Percentiles rank a stretch among this genome's conserved stretches.
These are phyloP conservation scores for Apiosordaria backusii DNA, from an alignment of 495 filamentous ascomycete species.

Conservation along the genomic window DNA sequence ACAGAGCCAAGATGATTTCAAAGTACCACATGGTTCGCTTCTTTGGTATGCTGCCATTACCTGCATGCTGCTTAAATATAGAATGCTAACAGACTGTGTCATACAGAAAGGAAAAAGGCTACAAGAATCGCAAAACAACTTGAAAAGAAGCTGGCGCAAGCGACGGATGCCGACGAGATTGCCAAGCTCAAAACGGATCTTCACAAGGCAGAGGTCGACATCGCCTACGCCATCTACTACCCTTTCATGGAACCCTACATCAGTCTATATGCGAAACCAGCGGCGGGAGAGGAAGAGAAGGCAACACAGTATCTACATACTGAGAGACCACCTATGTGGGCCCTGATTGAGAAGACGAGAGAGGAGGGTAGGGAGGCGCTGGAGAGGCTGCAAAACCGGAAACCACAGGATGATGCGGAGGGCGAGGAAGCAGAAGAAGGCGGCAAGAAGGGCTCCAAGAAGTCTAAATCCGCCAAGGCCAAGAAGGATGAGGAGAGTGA, in stretches of 20 bases:
- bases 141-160: slow-evolving; percentile 48
- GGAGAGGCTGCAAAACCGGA: slow-evolving; percentile 47
- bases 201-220: slow-evolving; percentile 69
- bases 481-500: slow-evolving; percentile 7
- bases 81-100: not conserved
- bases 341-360: slow-evolving; percentile 63
- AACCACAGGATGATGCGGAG: not conserved
- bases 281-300: slow-evolving; percentile 31
- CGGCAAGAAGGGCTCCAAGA: slow-evolving; percentile 4
- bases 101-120: slow-evolving; percentile 79
- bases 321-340: slow-evolving; percentile 62
- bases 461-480: slow-evolving; percentile 6
- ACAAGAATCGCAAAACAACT: slow-evolving; percentile 64
- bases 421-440: not conserved
- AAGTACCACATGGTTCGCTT: slow-evolving; percentile 96
- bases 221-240: slow-evolving; percentile 82
- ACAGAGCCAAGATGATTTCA: slow-evolving; percentile 67
- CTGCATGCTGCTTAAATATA: not conserved
- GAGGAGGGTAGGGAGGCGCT: slow-evolving; percentile 56
- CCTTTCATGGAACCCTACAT: slow-evolving; percentile 78
- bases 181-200: slow-evolving; percentile 54
- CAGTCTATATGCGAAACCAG: slow-evolving; percentile 62
- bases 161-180: slow-evolving; percentile 47
- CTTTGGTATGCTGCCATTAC: slow-evolving; percentile 55
- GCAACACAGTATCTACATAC: slow-evolving; percentile 36